Conservation (phyloP, 2,329 filamentous ascomycete species). For the Arthrobotrys musiformis region DNA sequence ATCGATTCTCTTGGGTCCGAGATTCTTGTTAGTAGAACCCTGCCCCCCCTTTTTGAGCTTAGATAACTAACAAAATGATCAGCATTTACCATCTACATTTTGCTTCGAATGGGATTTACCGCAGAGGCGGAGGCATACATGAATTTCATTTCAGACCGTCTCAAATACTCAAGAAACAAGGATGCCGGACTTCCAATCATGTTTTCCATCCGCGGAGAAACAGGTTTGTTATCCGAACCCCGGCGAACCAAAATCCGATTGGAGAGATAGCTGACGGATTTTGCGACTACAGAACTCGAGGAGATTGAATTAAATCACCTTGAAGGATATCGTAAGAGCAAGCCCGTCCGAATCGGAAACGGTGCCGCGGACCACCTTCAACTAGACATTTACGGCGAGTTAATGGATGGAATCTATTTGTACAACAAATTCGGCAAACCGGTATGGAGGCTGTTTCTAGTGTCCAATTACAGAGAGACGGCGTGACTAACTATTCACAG, state of each 20-base stretch:
- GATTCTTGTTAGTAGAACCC: constrained; percentile 74
- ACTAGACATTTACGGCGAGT: constrained; percentile 81
- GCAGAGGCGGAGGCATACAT: constrained; percentile 82
- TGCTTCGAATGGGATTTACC: constrained; percentile 79
- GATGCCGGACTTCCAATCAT: constrained; percentile 78
- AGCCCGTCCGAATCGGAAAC: constrained; percentile 80
- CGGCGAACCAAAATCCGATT: constrained; percentile 71
- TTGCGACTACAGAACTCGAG: constrained; percentile 24
- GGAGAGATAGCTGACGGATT: background rate
- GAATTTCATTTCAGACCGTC: constrained; percentile 77
- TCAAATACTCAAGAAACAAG: constrained; percentile 70
- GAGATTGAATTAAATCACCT: constrained; percentile 67
- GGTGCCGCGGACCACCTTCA: constrained; percentile 80
- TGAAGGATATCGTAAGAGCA: constrained; percentile 77
- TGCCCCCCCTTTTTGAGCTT: constrained; percentile 61
- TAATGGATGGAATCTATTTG: constrained; percentile 80
- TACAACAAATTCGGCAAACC: constrained; percentile 84
- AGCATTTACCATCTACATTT: constrained; percentile 64
- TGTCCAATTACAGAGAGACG: background rate
- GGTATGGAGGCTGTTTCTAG: constrained; percentile 61
- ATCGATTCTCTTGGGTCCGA: constrained; percentile 80
- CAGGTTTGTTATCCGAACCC: constrained; percentile 68
- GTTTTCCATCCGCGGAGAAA: constrained; percentile 81
- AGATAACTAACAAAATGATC: constrained; percentile 61
- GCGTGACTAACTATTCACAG: constrained; percentile 41